Conservation (phyloP, 805 yeast genomes). For the Cyberlindnera samutprakarnensis region DNA sequence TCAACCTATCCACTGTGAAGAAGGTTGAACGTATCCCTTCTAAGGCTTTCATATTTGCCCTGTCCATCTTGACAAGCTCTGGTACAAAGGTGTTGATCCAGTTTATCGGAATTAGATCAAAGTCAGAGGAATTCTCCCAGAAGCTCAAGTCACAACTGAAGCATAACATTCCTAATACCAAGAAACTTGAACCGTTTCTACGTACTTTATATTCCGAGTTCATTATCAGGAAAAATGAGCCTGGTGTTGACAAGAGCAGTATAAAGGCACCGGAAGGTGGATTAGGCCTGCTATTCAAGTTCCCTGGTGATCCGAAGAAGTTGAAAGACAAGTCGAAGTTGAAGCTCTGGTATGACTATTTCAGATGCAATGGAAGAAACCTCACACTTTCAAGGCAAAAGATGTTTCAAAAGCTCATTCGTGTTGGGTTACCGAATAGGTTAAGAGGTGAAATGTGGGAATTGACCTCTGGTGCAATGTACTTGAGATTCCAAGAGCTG, state of each 20-base stretch:
- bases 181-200: conserved; percentile 55
- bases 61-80: conserved; percentile 62
- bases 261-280: conserved; percentile 71
- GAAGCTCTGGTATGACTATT: conserved; percentile 90
- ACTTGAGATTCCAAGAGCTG: conserved; percentile 53
- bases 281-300: conserved; percentile 73
- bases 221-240: conserved; percentile 44
- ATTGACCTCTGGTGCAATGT: conserved; percentile 79
- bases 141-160: conserved; percentile 53
- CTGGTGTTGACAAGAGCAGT: conserved; percentile 26
- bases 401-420: conserved; percentile 70
- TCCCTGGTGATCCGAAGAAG: conserved; percentile 82
- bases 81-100: conserved; percentile 58
- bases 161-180: conserved; percentile 55
- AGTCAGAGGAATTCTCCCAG: conserved; percentile 75
- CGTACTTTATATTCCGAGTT: conserved; percentile 82
- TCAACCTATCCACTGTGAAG: conserved; percentile 72
- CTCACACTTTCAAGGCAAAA: conserved; percentile 67
- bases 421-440: conserved; percentile 93
- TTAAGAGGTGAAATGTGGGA: conserved; percentile 98
- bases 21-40: conserved; percentile 84
- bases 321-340: conserved; percentile 76
- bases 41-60: conserved; percentile 67
- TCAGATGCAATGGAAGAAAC: conserved; percentile 78
- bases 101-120: conserved; percentile 71